Conservation (phyloP, 345 rosid species). For the Noccaea caerulescens region DNA sequence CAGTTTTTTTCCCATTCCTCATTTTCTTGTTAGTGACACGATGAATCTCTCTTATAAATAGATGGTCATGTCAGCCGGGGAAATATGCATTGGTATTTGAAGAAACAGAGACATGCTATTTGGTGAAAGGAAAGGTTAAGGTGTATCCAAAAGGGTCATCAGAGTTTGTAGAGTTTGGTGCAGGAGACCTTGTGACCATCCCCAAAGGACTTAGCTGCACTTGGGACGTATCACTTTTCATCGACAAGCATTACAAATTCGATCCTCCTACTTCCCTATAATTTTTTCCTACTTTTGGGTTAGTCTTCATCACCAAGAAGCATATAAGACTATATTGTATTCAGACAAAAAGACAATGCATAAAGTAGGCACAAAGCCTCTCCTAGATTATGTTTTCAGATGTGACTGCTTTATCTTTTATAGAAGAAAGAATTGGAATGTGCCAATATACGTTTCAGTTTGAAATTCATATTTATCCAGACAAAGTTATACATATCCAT, state of each 20-base stretch:
- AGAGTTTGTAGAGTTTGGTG: conserved; percentile 79
- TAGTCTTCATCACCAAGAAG: conserved; percentile 38
- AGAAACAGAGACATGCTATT: conserved; percentile 85
- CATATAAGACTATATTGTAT: conserved; percentile 32
- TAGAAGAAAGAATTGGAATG: conserved; percentile 13
- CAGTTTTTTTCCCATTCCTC: not conserved
- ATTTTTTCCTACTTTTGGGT: conserved; percentile 33
- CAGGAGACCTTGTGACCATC: conserved; percentile 88
- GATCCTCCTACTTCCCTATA: conserved; percentile 56
- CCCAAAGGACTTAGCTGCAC: conserved; percentile 95
- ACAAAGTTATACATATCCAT: not conserved
- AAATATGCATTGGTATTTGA: conserved; percentile 84
- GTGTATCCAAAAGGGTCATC: conserved; percentile 63
- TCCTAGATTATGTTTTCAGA: conserved; percentile 30
- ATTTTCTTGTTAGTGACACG: conserved; percentile 20
- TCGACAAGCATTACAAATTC: conserved; percentile 90
- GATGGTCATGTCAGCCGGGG: conserved; percentile 98
- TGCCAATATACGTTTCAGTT: not conserved
- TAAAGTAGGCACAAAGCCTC: conserved; percentile 24
- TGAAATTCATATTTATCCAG: conserved; percentile 20
- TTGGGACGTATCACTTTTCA: conserved; percentile 85
- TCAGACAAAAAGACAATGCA: conserved; percentile 27
- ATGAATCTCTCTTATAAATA: conserved; percentile 37
- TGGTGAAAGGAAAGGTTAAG: conserved; percentile 85
- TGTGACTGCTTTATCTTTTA: conserved; percentile 31